Evolutionary conservation across 257 asterid genomes (phyloP).

Genomic region (Capsicum chinense): DNA sequence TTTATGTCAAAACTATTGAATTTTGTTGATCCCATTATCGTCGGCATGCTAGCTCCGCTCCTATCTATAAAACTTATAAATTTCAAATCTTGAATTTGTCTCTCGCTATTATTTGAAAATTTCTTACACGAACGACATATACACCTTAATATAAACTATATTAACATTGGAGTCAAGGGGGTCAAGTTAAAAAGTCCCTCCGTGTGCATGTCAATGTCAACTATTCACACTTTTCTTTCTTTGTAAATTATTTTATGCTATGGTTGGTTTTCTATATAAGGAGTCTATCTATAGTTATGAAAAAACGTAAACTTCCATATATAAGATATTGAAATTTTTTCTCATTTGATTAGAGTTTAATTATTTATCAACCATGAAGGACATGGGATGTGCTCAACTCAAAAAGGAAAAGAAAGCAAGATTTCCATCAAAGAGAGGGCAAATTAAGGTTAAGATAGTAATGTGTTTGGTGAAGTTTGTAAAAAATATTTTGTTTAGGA

Average conservation of each 20-base stretch:
- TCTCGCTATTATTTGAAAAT: too few relatives aligned
- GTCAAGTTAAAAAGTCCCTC: background rate
- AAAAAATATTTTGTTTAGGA: constrained; percentile 5
- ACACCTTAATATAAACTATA: too few relatives aligned
- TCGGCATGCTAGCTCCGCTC: too few relatives aligned
- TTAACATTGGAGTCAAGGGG: background rate
- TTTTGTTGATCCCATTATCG: too few relatives aligned
- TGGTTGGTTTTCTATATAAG: background rate
- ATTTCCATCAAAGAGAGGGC: constrained; percentile 52
- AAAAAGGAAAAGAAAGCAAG: constrained; percentile 3
- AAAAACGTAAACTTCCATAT: too few relatives aligned
- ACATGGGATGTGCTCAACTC: too few relatives aligned
- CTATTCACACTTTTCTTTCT: background rate
- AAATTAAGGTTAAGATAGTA: constrained; percentile 35
- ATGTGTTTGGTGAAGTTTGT: constrained; percentile 32
- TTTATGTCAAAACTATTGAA: too few relatives aligned
- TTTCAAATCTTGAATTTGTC: too few relatives aligned
- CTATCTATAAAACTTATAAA: too few relatives aligned
- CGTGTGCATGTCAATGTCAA: constrained; percentile 4
- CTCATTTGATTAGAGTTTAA: background rate
- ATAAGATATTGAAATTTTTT: background rate
- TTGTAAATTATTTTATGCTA: background rate
- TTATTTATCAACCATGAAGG: background rate
- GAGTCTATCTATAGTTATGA: too few relatives aligned
- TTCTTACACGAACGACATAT: too few relatives aligned